Conservation (phyloP, 1,284 basidiomycete genomes). For the Apiotrichum mycotoxinovorans region DNA sequence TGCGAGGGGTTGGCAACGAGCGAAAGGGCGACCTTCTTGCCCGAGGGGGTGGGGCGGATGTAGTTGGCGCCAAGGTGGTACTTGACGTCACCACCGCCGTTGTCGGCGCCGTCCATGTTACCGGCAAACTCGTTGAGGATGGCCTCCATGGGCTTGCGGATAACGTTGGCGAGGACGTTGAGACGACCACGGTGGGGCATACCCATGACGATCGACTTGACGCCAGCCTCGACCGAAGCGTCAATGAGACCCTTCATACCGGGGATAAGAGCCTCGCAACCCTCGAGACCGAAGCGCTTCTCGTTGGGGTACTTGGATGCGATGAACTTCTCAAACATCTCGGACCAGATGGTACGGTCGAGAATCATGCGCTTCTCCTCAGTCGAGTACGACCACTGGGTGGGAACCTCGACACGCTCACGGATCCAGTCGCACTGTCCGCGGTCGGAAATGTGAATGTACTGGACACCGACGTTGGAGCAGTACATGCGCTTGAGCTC, state of each 20-base stretch:
- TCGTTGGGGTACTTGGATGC: constrained; percentile 98
- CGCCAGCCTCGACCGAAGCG: constrained; percentile 91
- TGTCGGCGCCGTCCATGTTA: constrained; percentile 64
- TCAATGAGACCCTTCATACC: constrained; percentile 99
- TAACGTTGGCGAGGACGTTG: constrained; percentile 97
- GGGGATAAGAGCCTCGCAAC: constrained; percentile 94
- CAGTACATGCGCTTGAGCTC: constrained; percentile 93
- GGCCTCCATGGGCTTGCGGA: constrained; percentile 96
- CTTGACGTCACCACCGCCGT: constrained; percentile 95
- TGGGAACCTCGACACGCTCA: constrained; percentile 90
- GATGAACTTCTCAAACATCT: constrained; percentile 98
- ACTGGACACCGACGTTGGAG: constrained; percentile 94
- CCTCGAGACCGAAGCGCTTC: constrained; percentile 98
- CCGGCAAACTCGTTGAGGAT: constrained; percentile 93
- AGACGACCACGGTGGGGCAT: constrained; percentile 99
- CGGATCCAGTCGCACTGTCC: constrained; percentile 99
- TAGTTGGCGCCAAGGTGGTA: constrained; percentile 99
- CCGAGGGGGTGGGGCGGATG: constrained; percentile 93
- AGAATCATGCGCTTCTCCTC: constrained; percentile 99
- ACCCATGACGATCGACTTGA: constrained; percentile 94
- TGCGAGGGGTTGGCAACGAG: constrained; percentile 99
- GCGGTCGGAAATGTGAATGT: constrained; percentile 97
- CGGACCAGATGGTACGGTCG: constrained; percentile 98
- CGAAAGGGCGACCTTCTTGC: constrained; percentile 95
- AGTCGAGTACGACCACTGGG: constrained; percentile 96